Percentiles rank a stretch among this genome's conserved stretches.
Evolutionary conservation across 75 land plant species (phyloP).

Genomic region (Larix kaempferi): DNA sequence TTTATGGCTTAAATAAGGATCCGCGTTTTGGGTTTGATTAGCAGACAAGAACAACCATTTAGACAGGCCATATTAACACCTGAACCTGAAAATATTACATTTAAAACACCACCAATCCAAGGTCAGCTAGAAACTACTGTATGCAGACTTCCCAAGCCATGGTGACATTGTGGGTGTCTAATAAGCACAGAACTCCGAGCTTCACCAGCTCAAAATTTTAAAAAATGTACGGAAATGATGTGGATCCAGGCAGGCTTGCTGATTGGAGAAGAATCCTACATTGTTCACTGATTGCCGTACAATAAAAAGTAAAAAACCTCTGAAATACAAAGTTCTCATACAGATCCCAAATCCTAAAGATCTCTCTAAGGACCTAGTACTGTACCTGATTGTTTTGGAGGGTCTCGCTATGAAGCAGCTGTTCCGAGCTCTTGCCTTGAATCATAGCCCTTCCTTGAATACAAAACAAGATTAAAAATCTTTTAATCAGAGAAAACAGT

Average conservation of each 20-base stretch:
- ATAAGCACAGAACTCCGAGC: too few species aligned
- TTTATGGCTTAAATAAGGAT: not conserved
- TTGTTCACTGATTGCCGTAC: not conserved
- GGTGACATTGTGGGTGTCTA: too few species aligned
- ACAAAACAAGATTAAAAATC: not conserved
- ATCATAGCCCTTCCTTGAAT: constrained; percentile 5
- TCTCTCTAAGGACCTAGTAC: not conserved
- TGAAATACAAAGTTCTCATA: not conserved
- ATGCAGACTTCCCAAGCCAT: not conserved
- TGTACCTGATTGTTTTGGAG: not conserved
- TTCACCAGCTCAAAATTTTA: too few species aligned
- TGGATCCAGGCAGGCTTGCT: too few species aligned
- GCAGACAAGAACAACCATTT: not conserved
- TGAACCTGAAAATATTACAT: not conserved
- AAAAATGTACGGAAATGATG: too few species aligned
- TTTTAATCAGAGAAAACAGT: not conserved
- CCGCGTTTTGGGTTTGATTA: not conserved
- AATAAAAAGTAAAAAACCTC: not conserved
- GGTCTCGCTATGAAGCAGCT: not conserved
- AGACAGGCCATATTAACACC: not conserved
- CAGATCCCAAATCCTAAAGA: not conserved
- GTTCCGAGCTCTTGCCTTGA: not conserved
- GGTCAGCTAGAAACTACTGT: not conserved
- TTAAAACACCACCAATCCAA: not conserved
- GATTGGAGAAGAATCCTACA: not conserved